Evolutionary conservation across 257 asterid genomes (phyloP).

Genomic region (Schizonepeta tenuifolia): DNA sequence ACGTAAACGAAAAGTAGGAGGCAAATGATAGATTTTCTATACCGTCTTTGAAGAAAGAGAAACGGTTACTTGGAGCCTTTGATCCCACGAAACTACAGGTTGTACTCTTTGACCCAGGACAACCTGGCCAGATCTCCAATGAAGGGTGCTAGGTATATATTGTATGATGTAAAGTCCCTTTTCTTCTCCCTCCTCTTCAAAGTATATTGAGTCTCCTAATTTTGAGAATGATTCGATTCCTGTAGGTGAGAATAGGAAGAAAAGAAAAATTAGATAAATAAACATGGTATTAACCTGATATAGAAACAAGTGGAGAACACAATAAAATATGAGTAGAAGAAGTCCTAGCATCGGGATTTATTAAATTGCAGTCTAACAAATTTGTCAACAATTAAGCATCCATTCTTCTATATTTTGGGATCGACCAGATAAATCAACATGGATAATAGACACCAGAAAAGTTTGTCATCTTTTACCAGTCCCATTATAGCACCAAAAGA

Average conservation of each 20-base stretch:
- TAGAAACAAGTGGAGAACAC: neutral
- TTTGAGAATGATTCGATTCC: conserved; percentile 95
- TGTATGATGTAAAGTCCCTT: conserved; percentile 71
- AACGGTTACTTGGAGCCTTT: conserved; percentile 55
- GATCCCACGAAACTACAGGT: conserved; percentile 74
- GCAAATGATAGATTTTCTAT: conserved; percentile 21
- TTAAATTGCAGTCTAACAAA: neutral
- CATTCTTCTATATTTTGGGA: conserved; percentile 2
- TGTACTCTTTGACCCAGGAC: conserved; percentile 55
- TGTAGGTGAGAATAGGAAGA: conserved; percentile 29
- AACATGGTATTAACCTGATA: neutral
- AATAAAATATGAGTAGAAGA: neutral
- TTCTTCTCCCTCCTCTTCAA: conserved; percentile 66
- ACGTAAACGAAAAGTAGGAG: conserved; percentile 14
- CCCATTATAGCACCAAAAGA: conserved; percentile 91
- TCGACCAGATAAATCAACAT: neutral
- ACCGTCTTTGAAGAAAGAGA: conserved; percentile 53
- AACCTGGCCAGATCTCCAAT: conserved; percentile 73
- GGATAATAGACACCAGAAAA: conserved; percentile 5
- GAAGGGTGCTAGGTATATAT: conserved; percentile 70
- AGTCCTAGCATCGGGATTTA: conserved; percentile 11
- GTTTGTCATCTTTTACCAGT: conserved; percentile 58
- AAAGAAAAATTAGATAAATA: neutral
- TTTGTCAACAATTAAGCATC: neutral
- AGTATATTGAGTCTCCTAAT: conserved; percentile 93